Base-by-base conservation (phyloP, 2,329 filamentous ascomycete species). In the Juglanconis oblonga region DNA sequence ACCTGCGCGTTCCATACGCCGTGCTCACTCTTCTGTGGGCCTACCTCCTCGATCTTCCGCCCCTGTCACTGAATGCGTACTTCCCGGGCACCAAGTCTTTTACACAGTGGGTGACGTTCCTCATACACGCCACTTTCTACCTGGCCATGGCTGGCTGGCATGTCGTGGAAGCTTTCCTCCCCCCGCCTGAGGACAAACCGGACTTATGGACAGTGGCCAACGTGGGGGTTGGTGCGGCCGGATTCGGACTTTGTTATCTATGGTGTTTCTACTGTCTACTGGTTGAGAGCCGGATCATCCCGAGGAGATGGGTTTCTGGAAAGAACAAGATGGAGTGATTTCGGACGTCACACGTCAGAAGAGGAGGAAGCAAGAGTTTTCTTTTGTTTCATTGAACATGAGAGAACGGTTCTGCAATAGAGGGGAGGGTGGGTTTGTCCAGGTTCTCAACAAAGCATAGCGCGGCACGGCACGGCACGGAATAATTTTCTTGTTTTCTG, bases 191-290 rank as follows among this genome's bases (percentile, higher is more conserved):
- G 0, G 81, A 83, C 60, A 97, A 96, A 75, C 95, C 95, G 0
- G 95, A 99, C 76, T 77, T 99, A 1, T 99, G 94, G 94, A 88
- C 96, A 3, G 93, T 99, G 3, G 83, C 87, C 11, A 99, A 99
- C 69, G 92, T 95, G 8, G 86, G 92, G 17, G 76, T 98, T 29
- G 95, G 95, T 7, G 91, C 91, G 29, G 87, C 85, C 4, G 95
- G 92, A 0, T 99, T 98, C 72, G 84, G 84, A 0, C 76, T 96
- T 38, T 96, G 92, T 73, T 98, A 97, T 72, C 70, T 95, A 7
- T 99, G 95, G 95, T 97, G 93, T 73, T 74, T 95, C 63, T 89
- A 86, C 82, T 88, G 85, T 58, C 71, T 91, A 55, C 68, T 85
- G 2, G 71, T 77, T 17, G 85, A 89, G 67, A 88, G 87, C 69